These are phyloP conservation scores for Blastobotrys muscicola DNA, from an alignment of 805 yeast species.

Conservation along the genomic window DNA sequence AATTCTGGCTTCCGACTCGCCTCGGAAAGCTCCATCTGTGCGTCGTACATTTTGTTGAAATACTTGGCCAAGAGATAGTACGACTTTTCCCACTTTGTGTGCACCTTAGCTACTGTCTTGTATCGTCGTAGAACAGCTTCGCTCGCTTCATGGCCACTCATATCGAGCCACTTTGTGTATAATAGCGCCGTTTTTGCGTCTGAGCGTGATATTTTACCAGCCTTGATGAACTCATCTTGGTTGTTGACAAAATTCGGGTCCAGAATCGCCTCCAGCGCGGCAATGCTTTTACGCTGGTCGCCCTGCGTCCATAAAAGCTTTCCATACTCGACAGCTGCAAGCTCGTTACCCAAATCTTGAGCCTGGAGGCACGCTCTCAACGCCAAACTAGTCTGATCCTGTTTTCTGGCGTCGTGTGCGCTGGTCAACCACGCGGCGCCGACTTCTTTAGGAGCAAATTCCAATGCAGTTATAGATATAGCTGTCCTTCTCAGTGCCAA, in stretches of 20 bases:
- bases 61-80: conserved; percentile 73
- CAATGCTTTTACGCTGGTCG: conserved; percentile 75
- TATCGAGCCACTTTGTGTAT: conserved; percentile 82
- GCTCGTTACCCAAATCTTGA: conserved; percentile 26
- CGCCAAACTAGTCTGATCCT: conserved; percentile 62
- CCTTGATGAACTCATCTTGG: not conserved
- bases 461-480: conserved; percentile 13
- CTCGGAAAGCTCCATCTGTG: conserved; percentile 38
- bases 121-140: conserved; percentile 65
- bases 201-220: conserved; percentile 3
- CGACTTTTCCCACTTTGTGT: conserved; percentile 63
- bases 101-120: conserved; percentile 43
- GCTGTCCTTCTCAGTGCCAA: conserved; percentile 51
- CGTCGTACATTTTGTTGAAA: conserved; percentile 65
- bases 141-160: conserved; percentile 74
- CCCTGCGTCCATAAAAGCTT: conserved; percentile 84
- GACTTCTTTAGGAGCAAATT: conserved; percentile 14
- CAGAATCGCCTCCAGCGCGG: conserved; percentile 41
- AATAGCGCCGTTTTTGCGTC: conserved; percentile 50
- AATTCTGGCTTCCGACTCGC: conserved; percentile 15
- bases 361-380: conserved; percentile 35
- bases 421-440: conserved; percentile 48
- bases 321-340: conserved; percentile 56
- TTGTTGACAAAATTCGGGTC: conserved; percentile 12
- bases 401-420: conserved; percentile 57